Base-by-base conservation (phyloP, 2,329 filamentous ascomycete genomes). In the Cadophora sp. region DNA sequence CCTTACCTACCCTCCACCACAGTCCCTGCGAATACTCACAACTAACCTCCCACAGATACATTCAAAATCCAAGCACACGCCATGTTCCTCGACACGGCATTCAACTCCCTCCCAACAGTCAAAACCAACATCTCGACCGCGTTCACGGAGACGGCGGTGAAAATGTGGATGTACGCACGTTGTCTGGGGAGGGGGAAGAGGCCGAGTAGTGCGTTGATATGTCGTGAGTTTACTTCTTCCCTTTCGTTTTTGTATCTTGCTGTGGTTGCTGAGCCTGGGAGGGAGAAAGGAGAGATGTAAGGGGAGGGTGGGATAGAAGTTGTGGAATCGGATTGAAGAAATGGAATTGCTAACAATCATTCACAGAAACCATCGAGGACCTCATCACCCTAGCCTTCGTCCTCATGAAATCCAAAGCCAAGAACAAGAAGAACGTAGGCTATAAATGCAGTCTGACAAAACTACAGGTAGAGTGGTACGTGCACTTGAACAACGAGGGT, bases 61-160 rank as follows among this genome's bases (percentile, higher is more conserved):
- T 93, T 98, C 83, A 94, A 94, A 78, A 89, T 96, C 63, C 93
- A 97, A 77, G 90, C 94, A 62, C 92, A 96, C 74, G 83, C 88
- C 61, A 94, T 97, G 89, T 92, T 93, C 78, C 90, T 92, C 74
- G 93, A 97, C 78, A 92, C 92, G 4, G 80, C 84, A 3, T 90
- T 95, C 82, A 98, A 98, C 80, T 87, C 89, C 3, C 77, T 86
- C 8, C 73, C 78, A 4, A 92, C 89, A 0, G 91, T 96, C 14
- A 82, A 95, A 4, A 79, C 81, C n/a, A 97, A 96, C 73, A 81
- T 97, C 3, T 87, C 90, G 75, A 84, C 85, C n/a, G 89, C 89
- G 37, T 95, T 97, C 74, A 75, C 83, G 22, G 93, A 97, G 78
- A 89, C 92, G 7, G 94, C 93, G 9, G 89, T 88, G 81, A 97